A percentile compares a stretch with the other conserved stretches of the same genome.
These are phyloP conservation scores for Typha latifolia DNA, from an alignment of 176 grass and related monocot genomes.

Conservation along the genomic window DNA sequence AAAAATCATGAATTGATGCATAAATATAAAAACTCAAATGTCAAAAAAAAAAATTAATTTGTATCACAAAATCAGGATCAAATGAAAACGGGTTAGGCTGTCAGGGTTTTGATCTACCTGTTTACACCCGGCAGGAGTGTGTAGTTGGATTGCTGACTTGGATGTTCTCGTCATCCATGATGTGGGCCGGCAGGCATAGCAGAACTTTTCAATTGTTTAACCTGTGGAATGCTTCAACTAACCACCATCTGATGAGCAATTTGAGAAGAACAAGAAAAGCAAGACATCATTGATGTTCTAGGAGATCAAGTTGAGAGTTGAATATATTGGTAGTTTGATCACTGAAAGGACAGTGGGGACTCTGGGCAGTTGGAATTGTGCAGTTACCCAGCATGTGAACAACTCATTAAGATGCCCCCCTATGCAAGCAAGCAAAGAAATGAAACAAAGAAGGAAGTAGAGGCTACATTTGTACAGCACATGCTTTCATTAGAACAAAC, in stretches of 20 bases:
- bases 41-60: neutral
- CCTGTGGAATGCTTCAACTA: neutral
- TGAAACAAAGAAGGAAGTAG: neutral
- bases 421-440: neutral
- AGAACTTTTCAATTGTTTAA: neutral
- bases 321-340: neutral
- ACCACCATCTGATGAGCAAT: neutral
- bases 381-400: neutral
- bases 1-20: no score
- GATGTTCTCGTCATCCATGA: neutral
- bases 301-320: neutral
- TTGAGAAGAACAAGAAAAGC: conserved; percentile 3
- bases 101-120: neutral
- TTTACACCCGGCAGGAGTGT: conserved; percentile 1
- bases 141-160: conserved; percentile 7
- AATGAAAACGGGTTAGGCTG: neutral
- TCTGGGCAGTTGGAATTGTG: neutral
- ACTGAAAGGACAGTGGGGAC: neutral
- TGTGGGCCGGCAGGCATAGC: neutral
- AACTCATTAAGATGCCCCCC: neutral
- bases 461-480: no score
- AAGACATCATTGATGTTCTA: neutral
- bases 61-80: neutral
- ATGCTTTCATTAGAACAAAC: no score
- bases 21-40: neutral